Percentiles rank a stretch among this genome's conserved stretches.
Conservation (phyloP, 805 yeast genomes). For the Wickerhamomyces bisporus region DNA sequence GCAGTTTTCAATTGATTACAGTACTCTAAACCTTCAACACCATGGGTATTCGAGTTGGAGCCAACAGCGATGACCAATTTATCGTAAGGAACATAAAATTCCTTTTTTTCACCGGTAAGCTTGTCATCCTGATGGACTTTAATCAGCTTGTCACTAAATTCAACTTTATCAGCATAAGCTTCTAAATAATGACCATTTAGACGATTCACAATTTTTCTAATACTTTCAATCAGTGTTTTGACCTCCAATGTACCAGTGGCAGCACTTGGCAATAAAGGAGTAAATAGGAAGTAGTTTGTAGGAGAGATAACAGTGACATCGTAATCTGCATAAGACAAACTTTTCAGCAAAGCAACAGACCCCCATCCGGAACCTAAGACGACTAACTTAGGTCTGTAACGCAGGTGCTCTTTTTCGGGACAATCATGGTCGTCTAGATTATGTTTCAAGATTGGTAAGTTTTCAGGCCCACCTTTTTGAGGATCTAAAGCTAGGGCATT, state of each 20-base stretch:
- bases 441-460: slow-evolving; percentile 53
- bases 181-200: slow-evolving; percentile 58
- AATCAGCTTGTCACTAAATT: slow-evolving; percentile 49
- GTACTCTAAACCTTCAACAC: slow-evolving; percentile 62
- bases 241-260: slow-evolving; percentile 68
- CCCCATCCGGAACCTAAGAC: slow-evolving; percentile 73
- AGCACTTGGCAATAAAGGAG: slow-evolving; percentile 65
- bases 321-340: slow-evolving; percentile 47
- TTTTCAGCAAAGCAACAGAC: slow-evolving; percentile 52
- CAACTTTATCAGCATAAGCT: slow-evolving; percentile 56
- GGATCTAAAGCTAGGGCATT: slow-evolving; percentile 52
- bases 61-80: slow-evolving; percentile 67
- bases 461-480: slow-evolving; percentile 63
- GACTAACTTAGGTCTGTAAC: slow-evolving; percentile 52
- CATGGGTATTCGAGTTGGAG: slow-evolving; percentile 63
- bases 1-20: slow-evolving; percentile 61
- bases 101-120: slow-evolving; percentile 32
- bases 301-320: slow-evolving; percentile 66
- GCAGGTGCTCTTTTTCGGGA: slow-evolving; percentile 37
- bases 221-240: slow-evolving; percentile 59
- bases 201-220: slow-evolving; percentile 47
- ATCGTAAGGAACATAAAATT: slow-evolving; percentile 67
- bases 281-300: slow-evolving; percentile 61
- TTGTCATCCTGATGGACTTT: slow-evolving; percentile 47
- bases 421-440: slow-evolving; percentile 55